Conservation (phyloP, 2,329 filamentous ascomycete species). For the Fonsecaea pedrosoi region DNA sequence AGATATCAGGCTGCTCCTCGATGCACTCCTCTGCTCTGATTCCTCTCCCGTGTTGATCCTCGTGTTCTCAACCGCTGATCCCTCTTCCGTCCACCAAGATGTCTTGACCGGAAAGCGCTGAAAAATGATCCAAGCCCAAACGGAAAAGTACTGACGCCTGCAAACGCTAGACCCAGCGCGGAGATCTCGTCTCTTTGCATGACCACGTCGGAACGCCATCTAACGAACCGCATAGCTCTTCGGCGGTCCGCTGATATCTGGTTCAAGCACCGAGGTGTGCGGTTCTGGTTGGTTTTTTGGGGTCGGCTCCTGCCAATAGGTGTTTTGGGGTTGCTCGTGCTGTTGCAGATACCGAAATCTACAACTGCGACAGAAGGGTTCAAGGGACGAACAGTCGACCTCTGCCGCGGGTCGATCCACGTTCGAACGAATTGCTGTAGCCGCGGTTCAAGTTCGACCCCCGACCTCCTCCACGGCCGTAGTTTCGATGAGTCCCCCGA, state of each 20-base stretch:
- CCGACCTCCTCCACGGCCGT: slow-evolving; percentile 27
- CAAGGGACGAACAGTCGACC: slow-evolving; percentile 42
- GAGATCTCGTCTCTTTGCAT: slow-evolving; percentile 2
- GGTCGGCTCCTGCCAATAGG: slow-evolving; percentile 15
- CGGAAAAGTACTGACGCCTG: slow-evolving; percentile 24
- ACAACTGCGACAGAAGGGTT: slow-evolving; percentile 13
- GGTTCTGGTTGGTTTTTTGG: background rate
- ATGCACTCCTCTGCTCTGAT: background rate
- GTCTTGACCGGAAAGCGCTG: slow-evolving; percentile 16
- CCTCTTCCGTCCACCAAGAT: slow-evolving; percentile 11
- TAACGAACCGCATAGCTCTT: background rate
- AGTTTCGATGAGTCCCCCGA: slow-evolving; percentile 26
- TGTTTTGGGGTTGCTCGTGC: slow-evolving; percentile 17
- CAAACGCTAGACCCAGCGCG: slow-evolving; percentile 1
- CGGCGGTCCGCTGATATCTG: background rate
- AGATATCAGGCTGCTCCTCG: background rate
- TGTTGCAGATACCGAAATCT: slow-evolving; percentile 19
- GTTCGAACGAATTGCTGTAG: slow-evolving; percentile 34
- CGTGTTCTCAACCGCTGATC: background rate
- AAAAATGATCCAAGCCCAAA: slow-evolving; percentile 23
- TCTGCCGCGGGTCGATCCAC: slow-evolving; percentile 38
- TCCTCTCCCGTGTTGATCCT: background rate
- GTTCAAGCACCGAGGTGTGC: slow-evolving; percentile 3
- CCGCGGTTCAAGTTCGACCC: slow-evolving; percentile 31
- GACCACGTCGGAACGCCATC: slow-evolving; percentile 4